Evolutionary conservation across 805 yeast genomes (phyloP).

Genomic region (Metschnikowia kunwiensis): DNA sequence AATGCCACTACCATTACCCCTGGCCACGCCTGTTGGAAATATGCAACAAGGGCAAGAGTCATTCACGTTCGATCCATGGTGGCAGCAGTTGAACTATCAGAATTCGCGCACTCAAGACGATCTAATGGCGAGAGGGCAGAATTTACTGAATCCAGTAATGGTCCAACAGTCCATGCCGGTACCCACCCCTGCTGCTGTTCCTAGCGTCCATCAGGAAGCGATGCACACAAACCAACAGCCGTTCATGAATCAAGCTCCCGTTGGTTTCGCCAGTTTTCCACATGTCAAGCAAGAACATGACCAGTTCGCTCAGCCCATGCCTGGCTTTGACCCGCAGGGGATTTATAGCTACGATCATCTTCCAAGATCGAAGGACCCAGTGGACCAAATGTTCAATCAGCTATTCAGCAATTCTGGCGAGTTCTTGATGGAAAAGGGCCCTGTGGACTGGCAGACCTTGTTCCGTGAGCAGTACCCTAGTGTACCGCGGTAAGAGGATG

Average conservation of each 20-base stretch:
- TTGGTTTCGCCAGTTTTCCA: too few species aligned
- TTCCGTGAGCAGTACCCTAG: constrained; percentile 9
- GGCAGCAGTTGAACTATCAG: constrained; percentile 2
- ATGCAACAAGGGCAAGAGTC: not conserved
- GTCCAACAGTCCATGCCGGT: too few species aligned
- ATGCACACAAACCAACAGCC: not conserved
- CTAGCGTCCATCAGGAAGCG: not conserved
- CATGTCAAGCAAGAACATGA: too few species aligned
- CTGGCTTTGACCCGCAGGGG: not conserved
- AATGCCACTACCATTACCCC: not conserved
- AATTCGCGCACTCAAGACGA: not conserved
- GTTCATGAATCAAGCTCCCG: not conserved
- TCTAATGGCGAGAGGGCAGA: not conserved
- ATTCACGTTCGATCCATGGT: constrained; percentile 4
- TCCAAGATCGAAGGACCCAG: constrained; percentile 8
- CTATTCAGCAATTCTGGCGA: constrained; percentile 19
- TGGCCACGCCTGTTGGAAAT: not conserved
- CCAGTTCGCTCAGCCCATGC: not conserved
- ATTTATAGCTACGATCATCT: constrained; percentile 6
- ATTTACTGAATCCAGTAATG: too few species aligned
- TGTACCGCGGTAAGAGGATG: too few species aligned
- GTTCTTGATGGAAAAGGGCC: constrained; percentile 5
- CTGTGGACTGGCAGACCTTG: constrained; percentile 15
- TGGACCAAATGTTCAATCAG: constrained; percentile 8
- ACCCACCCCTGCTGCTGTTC: too few species aligned